Percentiles rank a stretch among this genome's conserved stretches.
Evolutionary conservation across 2,329 filamentous ascomycete genomes (phyloP).

Genomic region (Fusarium sp.): DNA sequence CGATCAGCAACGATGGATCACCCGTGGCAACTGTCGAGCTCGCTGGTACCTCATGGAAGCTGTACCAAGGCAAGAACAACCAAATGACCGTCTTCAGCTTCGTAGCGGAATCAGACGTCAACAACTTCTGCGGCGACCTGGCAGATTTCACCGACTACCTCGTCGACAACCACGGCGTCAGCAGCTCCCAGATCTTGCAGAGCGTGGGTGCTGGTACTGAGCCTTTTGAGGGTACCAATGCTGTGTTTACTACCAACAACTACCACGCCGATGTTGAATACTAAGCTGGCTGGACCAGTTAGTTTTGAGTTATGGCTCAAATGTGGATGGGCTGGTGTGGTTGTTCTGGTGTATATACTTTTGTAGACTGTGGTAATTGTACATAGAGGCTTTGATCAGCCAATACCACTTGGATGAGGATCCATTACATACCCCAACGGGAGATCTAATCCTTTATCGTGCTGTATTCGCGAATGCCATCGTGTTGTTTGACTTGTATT

Average conservation of each 20-base stretch:
- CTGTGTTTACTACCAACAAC: conserved; percentile 34
- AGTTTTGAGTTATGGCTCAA: neutral
- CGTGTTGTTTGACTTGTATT: neutral
- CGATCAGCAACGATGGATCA: conserved; percentile 58
- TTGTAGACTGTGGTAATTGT: neutral
- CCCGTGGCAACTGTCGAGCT: conserved; percentile 66
- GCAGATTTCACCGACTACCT: conserved; percentile 69
- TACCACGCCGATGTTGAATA: conserved; percentile 16
- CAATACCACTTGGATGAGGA: neutral
- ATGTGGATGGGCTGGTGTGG: neutral
- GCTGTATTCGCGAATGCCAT: neutral
- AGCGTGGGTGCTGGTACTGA: conserved; percentile 68
- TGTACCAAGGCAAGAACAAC: conserved; percentile 69
- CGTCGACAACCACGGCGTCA: conserved; percentile 58
- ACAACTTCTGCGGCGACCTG: conserved; percentile 67
- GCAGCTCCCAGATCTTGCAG: conserved; percentile 63
- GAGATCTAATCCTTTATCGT: neutral
- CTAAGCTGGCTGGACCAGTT: neutral
- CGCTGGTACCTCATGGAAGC: conserved; percentile 63
- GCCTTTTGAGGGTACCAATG: conserved; percentile 63
- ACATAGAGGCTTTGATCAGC: neutral
- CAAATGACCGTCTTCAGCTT: conserved; percentile 70
- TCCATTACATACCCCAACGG: neutral
- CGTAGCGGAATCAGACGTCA: conserved; percentile 52
- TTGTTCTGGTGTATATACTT: neutral